Conservation (phyloP, 805 yeast species). For the Brettanomyces custersianus region DNA sequence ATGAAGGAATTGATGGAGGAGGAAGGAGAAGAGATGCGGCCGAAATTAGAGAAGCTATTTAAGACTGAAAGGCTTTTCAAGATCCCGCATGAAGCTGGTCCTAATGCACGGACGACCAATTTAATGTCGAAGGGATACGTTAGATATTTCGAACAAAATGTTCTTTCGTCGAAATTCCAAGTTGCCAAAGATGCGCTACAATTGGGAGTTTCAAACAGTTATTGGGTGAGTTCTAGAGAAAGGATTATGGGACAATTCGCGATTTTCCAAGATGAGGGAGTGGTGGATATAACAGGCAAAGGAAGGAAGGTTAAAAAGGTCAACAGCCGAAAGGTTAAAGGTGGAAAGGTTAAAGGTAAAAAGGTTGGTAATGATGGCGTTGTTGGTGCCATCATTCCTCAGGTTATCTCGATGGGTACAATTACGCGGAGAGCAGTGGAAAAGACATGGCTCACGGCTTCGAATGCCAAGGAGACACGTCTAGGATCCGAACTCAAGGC, state of each 20-base stretch:
- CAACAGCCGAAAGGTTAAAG: background rate
- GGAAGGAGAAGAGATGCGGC: slow-evolving; percentile 6
- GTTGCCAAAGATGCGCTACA: slow-evolving; percentile 70
- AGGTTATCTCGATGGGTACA: slow-evolving; percentile 88
- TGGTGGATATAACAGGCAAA: slow-evolving; percentile 5
- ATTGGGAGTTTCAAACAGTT: slow-evolving; percentile 73
- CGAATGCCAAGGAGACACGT: slow-evolving; percentile 78
- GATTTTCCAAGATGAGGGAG: slow-evolving; percentile 38
- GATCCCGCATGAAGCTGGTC: slow-evolving; percentile 86
- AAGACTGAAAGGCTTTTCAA: slow-evolving; percentile 36
- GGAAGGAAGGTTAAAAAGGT: background rate
- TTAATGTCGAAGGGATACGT: slow-evolving; percentile 72
- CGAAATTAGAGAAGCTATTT: slow-evolving; percentile 3
- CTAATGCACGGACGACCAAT: slow-evolving; percentile 59
- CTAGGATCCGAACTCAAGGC: slow-evolving; percentile 93
- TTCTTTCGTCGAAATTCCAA: slow-evolving; percentile 59
- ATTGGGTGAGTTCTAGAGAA: slow-evolving; percentile 89
- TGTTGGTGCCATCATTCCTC: slow-evolving; percentile 75
- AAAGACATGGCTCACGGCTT: slow-evolving; percentile 95
- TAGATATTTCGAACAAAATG: slow-evolving; percentile 62
- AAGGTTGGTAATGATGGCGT: slow-evolving; percentile 1
- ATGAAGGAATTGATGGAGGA: slow-evolving; percentile 11
- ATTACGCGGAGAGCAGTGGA: slow-evolving; percentile 95
- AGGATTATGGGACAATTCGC: slow-evolving; percentile 82
- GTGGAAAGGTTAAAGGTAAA: background rate